phyloP scores from a whole-genome alignment of 2,329 filamentous ascomycete genomes.

The Gaeumannomyces sp. region DNA sequence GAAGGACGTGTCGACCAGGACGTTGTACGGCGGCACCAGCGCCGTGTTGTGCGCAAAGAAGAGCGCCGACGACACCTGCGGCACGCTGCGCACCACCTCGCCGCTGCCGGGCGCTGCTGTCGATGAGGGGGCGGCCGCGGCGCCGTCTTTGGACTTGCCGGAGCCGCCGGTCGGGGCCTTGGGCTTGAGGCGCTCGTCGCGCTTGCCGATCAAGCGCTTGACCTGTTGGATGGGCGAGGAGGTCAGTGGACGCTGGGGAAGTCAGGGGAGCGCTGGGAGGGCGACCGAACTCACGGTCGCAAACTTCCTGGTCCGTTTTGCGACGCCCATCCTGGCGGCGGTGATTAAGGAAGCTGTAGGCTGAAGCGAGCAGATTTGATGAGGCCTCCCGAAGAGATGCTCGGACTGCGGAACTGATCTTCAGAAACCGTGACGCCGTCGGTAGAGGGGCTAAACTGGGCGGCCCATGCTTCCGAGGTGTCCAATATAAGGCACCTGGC shows the following conservation, averaged over 20 bases:
- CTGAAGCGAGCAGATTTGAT: too few species aligned
- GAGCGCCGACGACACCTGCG: conserved; percentile 18
- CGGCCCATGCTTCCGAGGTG: too few species aligned
- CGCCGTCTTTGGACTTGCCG: conserved; percentile 38
- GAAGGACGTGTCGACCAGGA: conserved; percentile 48
- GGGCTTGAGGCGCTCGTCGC: conserved; percentile 75
- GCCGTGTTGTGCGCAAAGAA: conserved; percentile 21
- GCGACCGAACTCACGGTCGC: conserved; percentile 33
- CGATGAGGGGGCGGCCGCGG: conserved; percentile 8
- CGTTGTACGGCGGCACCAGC: conserved; percentile 19
- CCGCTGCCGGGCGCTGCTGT: conserved; percentile 3
- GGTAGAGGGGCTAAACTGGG: too few species aligned
- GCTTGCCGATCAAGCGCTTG: conserved; percentile 76
- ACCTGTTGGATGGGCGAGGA: conserved; percentile 37
- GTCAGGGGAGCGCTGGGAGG: conserved; percentile 4
- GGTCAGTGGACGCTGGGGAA: not conserved
- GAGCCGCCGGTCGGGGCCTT: conserved; percentile 60
- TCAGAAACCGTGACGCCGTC: too few species aligned
- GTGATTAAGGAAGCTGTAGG: too few species aligned
- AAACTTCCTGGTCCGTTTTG: conserved; percentile 90
- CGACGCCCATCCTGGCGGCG: conserved; percentile 67
- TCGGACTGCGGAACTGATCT: too few species aligned
- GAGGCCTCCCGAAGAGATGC: too few species aligned
- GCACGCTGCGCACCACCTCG: conserved; percentile 18
- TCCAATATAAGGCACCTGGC: too few species aligned